phyloP scores from a whole-genome alignment of 768 basidiomycete genomes.

The Suillus paluster region DNA sequence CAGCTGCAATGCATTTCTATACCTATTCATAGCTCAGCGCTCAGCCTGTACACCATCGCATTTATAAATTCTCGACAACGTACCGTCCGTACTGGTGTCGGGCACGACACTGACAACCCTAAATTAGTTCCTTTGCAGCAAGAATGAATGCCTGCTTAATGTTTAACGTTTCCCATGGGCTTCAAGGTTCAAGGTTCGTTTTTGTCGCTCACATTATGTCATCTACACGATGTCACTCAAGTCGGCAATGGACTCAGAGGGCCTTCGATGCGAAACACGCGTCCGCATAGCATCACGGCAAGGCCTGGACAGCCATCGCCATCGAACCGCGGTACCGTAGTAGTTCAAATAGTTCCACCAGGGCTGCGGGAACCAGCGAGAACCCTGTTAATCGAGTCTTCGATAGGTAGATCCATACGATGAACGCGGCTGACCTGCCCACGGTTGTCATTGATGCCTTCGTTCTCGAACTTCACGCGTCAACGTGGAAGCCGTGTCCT shows the following conservation, averaged over 20 bases:
- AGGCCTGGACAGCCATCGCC: constrained; percentile 64
- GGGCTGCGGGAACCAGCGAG: constrained; percentile 29
- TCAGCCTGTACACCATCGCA: neutral
- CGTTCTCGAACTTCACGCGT: constrained; percentile 46
- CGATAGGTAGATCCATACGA: neutral
- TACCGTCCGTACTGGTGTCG: constrained; percentile 57
- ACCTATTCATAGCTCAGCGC: constrained; percentile 33
- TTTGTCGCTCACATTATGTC: constrained; percentile 66
- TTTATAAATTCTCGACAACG: constrained; percentile 5
- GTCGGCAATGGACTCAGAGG: constrained; percentile 60
- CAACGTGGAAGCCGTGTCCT: constrained; percentile 56
- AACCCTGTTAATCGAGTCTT: neutral
- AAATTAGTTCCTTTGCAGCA: neutral
- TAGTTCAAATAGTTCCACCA: constrained; percentile 43
- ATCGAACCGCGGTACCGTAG: constrained; percentile 38
- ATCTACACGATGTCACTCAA: constrained; percentile 55
- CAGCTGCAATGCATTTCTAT: constrained; percentile 60
- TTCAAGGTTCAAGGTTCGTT: constrained; percentile 48
- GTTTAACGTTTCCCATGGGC: constrained; percentile 47
- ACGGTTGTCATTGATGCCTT: neutral
- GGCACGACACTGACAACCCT: constrained; percentile 48
- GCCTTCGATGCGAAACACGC: constrained; percentile 41
- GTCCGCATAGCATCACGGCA: constrained; percentile 51
- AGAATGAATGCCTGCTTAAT: constrained; percentile 37
- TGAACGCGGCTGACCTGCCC: neutral